Evolutionary conservation across 768 basidiomycete genomes (phyloP), one percentile per base, ranked within the genome.

Genomic region (Amanita phalloides): DNA sequence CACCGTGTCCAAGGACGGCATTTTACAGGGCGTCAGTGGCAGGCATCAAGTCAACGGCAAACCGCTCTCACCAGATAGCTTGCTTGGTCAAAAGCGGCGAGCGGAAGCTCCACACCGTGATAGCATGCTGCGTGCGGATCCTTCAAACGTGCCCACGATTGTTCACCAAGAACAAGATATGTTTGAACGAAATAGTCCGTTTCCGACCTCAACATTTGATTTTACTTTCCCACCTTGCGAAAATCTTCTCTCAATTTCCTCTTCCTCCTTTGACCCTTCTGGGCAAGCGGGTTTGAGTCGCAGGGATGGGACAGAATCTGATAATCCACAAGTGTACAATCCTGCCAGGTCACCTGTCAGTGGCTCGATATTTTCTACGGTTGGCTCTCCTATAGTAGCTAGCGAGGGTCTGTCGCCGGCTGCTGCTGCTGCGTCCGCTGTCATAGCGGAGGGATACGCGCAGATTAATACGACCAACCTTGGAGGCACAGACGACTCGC

Each of bases 31-130:
- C 38, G 66, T 79, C 45, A 76, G 75, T 58, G 84, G 84, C 52
- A 74, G 87, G 45, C 87, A 90, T 68, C 86, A 89, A 64, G 82
- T 88, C 56, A 86, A 90, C 62, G 85, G 86, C 33, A 84, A 82
- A 62, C 81, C 88, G 36, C 64, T 81, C 56, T 72, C 78, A 39
- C 76, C 81, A 52, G 84, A 84, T 57, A 78, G 75, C 63, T 62
- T 81, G 46, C 66, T 80, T 57, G 85, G 84, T 28, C 81, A 76
- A 55, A 92, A 91, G 68, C 81, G 90, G 47, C 80, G 83, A 42
- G 90, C 90, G 9, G 87, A 90, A 53, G 73, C 80, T n/a, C 82
- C 86, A 36, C 89, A 87, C 60, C 76, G 71, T 49, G 89, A 91
- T 64, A 86, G 84, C 60, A 76, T 87, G 69, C 65, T 91, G 50